Percentiles rank a stretch among this genome's conserved stretches.
phyloP scores from a whole-genome alignment of 768 basidiomycete species.

The Hericium erinaceus region DNA sequence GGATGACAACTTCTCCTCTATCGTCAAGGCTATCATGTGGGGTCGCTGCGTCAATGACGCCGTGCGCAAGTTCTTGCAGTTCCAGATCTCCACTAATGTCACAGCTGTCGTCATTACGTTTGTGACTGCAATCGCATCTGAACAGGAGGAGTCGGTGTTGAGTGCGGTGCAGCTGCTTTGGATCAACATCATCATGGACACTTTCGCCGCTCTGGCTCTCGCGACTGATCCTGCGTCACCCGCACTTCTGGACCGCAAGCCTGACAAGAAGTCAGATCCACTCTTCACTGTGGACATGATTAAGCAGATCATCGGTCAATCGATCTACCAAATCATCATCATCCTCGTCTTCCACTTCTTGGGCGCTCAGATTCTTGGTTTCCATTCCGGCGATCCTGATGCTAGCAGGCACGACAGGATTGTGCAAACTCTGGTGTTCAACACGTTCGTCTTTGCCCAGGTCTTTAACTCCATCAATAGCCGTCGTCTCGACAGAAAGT shows the following conservation, averaged over 20 bases:
- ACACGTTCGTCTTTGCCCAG: conserved; percentile 96
- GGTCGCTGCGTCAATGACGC: conserved; percentile 98
- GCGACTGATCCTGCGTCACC: conserved; percentile 93
- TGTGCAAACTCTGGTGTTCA: conserved; percentile 88
- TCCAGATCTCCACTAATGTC: conserved; percentile 90
- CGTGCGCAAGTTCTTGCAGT: conserved; percentile 95
- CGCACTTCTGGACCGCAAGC: conserved; percentile 75
- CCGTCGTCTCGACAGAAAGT: conserved; percentile 70
- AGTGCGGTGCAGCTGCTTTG: conserved; percentile 95
- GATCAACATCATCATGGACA: conserved; percentile 99
- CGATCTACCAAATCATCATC: conserved; percentile 73
- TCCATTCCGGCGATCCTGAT: conserved; percentile 26
- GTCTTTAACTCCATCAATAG: conserved; percentile 95
- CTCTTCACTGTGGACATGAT: conserved; percentile 92
- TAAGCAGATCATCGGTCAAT: conserved; percentile 91
- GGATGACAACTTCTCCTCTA: conserved; percentile 95
- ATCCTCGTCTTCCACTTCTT: conserved; percentile 87
- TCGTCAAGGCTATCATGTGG: conserved; percentile 98
- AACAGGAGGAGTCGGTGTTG: conserved; percentile 71
- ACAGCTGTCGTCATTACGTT: conserved; percentile 94
- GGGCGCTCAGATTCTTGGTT: conserved; percentile 62
- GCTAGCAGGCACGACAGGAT: conserved; percentile 30
- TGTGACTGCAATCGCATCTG: conserved; percentile 77
- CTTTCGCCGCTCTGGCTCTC: conserved; percentile 93
- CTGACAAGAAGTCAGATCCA: conserved; percentile 82